These are phyloP conservation scores for Torulaspora microellipsoides DNA, from an alignment of 805 yeast genomes.

Conservation along the genomic window DNA sequence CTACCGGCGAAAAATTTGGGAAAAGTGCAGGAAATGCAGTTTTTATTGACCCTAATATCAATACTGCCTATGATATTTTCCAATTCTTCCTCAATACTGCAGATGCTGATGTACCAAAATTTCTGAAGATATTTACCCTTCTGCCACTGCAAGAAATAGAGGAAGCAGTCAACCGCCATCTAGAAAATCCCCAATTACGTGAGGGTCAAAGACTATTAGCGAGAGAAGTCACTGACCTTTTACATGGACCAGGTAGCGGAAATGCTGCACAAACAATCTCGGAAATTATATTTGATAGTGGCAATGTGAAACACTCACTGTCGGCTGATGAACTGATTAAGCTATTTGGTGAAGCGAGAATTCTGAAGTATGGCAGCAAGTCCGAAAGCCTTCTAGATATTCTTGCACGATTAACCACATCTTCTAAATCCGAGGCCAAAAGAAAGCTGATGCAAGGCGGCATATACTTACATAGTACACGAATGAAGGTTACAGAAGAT, in stretches of 20 bases:
- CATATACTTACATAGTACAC: slow-evolving; percentile 60
- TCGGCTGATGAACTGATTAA: slow-evolving; percentile 15
- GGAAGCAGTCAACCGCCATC: slow-evolving; percentile 49
- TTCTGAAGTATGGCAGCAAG: slow-evolving; percentile 20
- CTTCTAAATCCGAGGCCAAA: slow-evolving; percentile 54
- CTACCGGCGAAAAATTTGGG: slow-evolving; percentile 91
- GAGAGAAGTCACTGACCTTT: slow-evolving; percentile 74
- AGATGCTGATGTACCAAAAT: slow-evolving; percentile 67
- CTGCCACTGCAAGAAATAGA: slow-evolving; percentile 61
- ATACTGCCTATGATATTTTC: slow-evolving; percentile 75
- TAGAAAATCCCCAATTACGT: slow-evolving; percentile 54
- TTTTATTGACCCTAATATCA: slow-evolving; percentile 70
- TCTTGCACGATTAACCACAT: slow-evolving; percentile 44
- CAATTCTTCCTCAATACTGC: slow-evolving; percentile 79
- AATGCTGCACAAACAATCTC: slow-evolving; percentile 63
- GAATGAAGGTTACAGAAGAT: slow-evolving; percentile 50
- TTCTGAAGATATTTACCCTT: slow-evolving; percentile 74
- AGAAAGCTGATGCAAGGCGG: slow-evolving; percentile 66
- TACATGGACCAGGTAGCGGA: slow-evolving; percentile 81
- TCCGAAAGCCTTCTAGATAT: slow-evolving; percentile 45
- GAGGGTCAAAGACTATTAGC: slow-evolving; percentile 77
- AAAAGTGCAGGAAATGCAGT: slow-evolving; percentile 97
- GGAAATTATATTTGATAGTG: slow-evolving; percentile 48
- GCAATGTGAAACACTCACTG: neutral
- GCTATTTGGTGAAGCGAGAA: slow-evolving; percentile 20